phyloP scores from a whole-genome alignment of 2,329 filamentous ascomycete genomes.

The Colletotrichum tamarilloi region DNA sequence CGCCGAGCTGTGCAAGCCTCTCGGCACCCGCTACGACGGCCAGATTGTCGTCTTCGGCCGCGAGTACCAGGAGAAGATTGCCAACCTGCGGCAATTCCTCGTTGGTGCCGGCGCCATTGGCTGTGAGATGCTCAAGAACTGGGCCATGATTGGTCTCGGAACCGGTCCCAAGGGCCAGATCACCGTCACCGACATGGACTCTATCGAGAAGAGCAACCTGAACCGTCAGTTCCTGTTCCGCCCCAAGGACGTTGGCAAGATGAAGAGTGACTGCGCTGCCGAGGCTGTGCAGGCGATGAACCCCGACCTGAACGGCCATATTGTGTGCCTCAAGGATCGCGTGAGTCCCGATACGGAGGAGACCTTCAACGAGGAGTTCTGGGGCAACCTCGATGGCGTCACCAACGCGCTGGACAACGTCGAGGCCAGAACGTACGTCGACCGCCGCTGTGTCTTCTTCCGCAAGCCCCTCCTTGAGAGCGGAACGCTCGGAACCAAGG shows the following conservation, averaged over 20 bases:
- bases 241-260: conserved; percentile 89
- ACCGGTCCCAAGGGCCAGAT: conserved; percentile 91
- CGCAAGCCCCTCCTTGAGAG: conserved; percentile 96
- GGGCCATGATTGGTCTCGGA: conserved; percentile 97
- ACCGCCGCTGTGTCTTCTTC: conserved; percentile 97
- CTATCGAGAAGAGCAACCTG: conserved; percentile 98
- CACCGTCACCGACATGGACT: conserved; percentile 96
- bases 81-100: conserved; percentile 90
- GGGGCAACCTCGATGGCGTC: conserved; percentile 86
- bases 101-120: conserved; percentile 97
- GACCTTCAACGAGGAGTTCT: conserved; percentile 94
- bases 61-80: conserved; percentile 93
- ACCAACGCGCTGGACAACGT: conserved; percentile 99
- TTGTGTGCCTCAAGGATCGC: conserved; percentile 86
- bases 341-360: conserved; percentile 93
- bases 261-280: conserved; percentile 96
- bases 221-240: conserved; percentile 98
- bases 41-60: conserved; percentile 96
- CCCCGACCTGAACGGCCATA: conserved; percentile 88
- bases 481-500: conserved; percentile 98
- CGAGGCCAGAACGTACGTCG: conserved; percentile 95
- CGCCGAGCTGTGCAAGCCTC: conserved; percentile 88
- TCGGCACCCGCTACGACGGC: conserved; percentile 90
- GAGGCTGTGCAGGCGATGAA: conserved; percentile 95
- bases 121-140: conserved; percentile 99